phyloP scores from a whole-genome alignment of 345 rosid genomes.

The Psidium friedrichsthalianum region DNA sequence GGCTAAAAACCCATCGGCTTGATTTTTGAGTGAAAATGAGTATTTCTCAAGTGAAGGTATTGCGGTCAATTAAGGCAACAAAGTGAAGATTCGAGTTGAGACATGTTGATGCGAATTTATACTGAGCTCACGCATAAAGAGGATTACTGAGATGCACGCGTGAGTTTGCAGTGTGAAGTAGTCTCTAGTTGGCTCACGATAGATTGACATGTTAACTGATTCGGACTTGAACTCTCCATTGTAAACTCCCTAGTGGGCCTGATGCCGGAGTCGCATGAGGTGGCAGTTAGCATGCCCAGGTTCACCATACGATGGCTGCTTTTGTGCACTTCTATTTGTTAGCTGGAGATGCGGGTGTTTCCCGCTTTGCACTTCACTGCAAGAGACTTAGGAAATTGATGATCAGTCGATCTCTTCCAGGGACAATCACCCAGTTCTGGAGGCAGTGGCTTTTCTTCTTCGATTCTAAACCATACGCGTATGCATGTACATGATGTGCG shows the following conservation, averaged over 20 bases:
- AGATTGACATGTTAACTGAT: no score
- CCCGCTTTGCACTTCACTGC: background rate
- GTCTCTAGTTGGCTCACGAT: no score
- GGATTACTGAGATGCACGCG: no score
- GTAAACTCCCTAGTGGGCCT: background rate
- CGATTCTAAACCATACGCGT: no score
- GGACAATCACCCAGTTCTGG: background rate
- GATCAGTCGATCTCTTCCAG: background rate
- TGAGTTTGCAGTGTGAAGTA: no score
- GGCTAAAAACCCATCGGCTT: background rate
- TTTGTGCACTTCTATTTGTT: background rate
- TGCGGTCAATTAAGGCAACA: no score
- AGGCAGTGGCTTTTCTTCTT: no score
- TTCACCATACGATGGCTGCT: background rate
- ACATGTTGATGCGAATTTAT: no score
- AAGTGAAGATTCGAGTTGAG: no score
- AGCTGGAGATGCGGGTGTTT: background rate
- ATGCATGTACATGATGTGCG: background rate
- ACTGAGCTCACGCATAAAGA: no score
- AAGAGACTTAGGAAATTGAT: background rate
- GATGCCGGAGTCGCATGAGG: background rate
- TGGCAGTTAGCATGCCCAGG: background rate
- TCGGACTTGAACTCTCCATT: no score
- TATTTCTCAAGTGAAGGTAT: background rate
- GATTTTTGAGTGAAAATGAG: background rate